phyloP scores from a whole-genome alignment of 208 protist species.

The Angomonas ambiguus region DNA sequence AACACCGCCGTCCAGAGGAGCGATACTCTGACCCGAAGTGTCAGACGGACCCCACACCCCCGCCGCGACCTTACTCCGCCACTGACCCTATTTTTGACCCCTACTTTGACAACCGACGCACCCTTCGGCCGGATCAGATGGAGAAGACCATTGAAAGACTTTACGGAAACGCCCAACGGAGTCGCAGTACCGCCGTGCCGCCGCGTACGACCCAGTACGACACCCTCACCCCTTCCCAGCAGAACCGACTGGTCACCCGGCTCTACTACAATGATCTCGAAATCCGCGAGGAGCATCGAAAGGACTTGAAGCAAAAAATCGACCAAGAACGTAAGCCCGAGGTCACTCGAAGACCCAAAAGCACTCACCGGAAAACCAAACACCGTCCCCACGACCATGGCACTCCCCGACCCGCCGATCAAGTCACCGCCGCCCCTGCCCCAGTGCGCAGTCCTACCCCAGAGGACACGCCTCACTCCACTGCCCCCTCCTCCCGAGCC shows the following conservation, averaged over 20 bases:
- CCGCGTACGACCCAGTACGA: slow-evolving; percentile 6
- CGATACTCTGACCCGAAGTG: not conserved
- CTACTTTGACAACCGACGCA: not conserved
- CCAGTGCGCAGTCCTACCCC: not conserved
- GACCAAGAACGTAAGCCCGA: not conserved
- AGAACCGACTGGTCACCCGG: slow-evolving; percentile 8
- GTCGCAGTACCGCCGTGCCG: not conserved
- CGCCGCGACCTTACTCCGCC: not conserved
- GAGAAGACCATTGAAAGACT: slow-evolving; percentile 2
- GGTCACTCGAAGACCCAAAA: too few species aligned
- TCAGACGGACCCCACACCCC: not conserved
- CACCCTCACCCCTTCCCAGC: slow-evolving; percentile 10
- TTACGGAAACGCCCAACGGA: not conserved
- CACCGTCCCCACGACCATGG: not conserved
- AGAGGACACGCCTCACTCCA: not conserved
- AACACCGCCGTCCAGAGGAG: not conserved
- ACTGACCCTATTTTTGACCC: not conserved
- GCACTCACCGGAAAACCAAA: not conserved
- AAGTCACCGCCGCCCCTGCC: not conserved
- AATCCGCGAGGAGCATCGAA: slow-evolving; percentile 3
- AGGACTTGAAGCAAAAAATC: slow-evolving; percentile 4
- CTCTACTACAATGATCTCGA: slow-evolving; percentile 15
- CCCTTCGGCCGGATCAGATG: not conserved
- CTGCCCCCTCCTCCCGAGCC: not conserved
- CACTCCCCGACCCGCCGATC: not conserved